A percentile compares a stretch with the other conserved stretches of the same genome.
Evolutionary conservation across 257 asterid genomes (phyloP).

Genomic region (Nicotiana sylvestris): DNA sequence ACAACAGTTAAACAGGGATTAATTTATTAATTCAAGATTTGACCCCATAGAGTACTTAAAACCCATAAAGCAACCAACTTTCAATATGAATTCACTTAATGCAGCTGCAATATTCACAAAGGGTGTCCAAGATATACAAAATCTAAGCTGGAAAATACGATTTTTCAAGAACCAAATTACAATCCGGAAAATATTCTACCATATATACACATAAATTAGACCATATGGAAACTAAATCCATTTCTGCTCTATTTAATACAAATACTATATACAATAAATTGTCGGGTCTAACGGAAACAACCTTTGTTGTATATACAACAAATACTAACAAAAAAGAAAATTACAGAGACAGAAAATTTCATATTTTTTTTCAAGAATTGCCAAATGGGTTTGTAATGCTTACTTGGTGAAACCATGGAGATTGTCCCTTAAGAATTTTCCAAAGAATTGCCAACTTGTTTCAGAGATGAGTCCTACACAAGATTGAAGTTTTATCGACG

Average conservation of each 20-base stretch:
- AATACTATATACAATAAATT: neutral
- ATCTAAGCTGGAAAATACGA: neutral
- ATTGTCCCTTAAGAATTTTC: neutral
- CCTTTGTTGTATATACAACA: neutral
- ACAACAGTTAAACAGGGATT: neutral
- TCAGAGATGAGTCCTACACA: neutral
- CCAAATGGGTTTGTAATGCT: neutral
- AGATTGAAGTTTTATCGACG: neutral
- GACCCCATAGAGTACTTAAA: neutral
- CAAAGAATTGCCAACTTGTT: neutral
- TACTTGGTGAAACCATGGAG: constrained; percentile 7
- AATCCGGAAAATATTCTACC: neutral
- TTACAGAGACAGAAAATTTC: neutral
- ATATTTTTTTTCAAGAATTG: neutral
- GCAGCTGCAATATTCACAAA: neutral
- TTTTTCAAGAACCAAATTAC: neutral
- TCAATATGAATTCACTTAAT: neutral
- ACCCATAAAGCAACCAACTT: neutral
- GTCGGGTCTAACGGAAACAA: no score
- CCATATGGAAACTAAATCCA: neutral
- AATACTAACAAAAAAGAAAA: neutral
- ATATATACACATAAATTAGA: neutral
- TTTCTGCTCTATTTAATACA: neutral
- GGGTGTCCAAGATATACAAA: neutral
- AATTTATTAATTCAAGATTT: neutral